A percentile compares a stretch with the other conserved stretches of the same genome.
These are phyloP conservation scores for Xylaria sp. DNA, from an alignment of 2,329 filamentous ascomycete species.

Conservation along the genomic window DNA sequence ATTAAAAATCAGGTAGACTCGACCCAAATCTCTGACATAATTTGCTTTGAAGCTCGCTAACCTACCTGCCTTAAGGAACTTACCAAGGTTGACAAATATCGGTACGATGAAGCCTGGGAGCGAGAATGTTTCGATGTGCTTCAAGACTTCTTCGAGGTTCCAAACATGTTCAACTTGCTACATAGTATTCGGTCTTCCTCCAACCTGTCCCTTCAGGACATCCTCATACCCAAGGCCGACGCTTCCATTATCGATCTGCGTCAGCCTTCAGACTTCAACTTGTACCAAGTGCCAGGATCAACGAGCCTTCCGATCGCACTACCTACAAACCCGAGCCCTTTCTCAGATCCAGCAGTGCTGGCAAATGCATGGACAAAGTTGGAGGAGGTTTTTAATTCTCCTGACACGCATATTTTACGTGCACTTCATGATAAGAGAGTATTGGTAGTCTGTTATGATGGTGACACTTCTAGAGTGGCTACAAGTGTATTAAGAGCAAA, in stretches of 20 bases:
- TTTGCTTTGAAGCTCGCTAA: not conserved
- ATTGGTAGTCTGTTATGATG: conserved; percentile 57
- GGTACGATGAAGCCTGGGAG: conserved; percentile 67
- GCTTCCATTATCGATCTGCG: not conserved
- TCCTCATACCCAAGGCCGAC: not conserved
- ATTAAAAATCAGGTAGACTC: conserved; percentile 55
- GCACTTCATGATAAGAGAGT: not conserved
- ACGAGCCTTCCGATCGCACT: not conserved
- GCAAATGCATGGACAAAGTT: not conserved
- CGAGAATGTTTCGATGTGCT: conserved; percentile 53
- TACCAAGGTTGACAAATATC: conserved; percentile 48
- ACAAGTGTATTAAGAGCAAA: conserved; percentile 63
- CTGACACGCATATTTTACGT: not conserved
- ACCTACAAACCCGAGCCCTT: not conserved
- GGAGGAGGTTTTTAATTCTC: not conserved
- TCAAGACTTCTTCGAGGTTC: conserved; percentile 49
- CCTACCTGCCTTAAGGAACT: not conserved
- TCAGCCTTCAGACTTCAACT: not conserved
- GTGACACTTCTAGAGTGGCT: conserved; percentile 64
- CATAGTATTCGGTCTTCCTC: conserved; percentile 1
- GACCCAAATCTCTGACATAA: not conserved
- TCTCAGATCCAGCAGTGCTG: not conserved
- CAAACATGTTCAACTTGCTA: conserved; percentile 14
- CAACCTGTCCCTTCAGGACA: not conserved
- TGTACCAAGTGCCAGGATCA: not conserved